Evolutionary conservation across 805 yeast species (phyloP), one percentile per base, ranked within the genome.

Genomic region (Saccharomyces eubayanus): DNA sequence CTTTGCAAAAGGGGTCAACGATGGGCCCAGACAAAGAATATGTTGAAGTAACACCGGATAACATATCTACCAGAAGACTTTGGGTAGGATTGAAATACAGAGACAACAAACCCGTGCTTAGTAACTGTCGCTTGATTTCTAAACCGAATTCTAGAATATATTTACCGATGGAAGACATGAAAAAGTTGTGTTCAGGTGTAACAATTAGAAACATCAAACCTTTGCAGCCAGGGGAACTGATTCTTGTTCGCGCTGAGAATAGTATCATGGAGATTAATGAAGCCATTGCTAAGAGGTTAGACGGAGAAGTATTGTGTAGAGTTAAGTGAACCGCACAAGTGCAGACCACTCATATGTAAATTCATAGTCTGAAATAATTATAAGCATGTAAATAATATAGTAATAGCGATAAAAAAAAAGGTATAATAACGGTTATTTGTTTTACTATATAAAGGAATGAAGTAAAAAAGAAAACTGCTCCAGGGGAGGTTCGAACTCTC

Each of bases 31-130:
- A 94, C 68, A 67, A 74, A 47, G 74, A 74, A 1, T 85, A 91
- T 0, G 82, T 82, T 3, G 90, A 85, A 46, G 87, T 83, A 24
- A 90, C 98, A 0, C 90, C 86, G 31, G 96, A 88, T 66, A 91
- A 92, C 66, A 81, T 94, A 30, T 72, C 96, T 20, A 79, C 91
- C 1, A 82, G 98, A 65, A 79, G 96, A 61, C 77, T 94, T 50
- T 94, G 99, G 99, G 70, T 94, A 21, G 95, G 91, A 1, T 75
- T 94, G 68, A 94, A 94, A 69, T 94, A 94, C 70, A 81, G 92
- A 65, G 81, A 89, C 59, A 82, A 85, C 64, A 75, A 77, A 60
- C 85, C 97, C 0, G 96, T 94, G 16, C 75, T 94, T 58, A 77
- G 82, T 59, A 78, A 81, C 53, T 80, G 90, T 62, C 77, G 80